These are phyloP conservation scores for Oryza longistaminata DNA, from an alignment of 176 grass and related monocot species.

Conservation along the genomic window DNA sequence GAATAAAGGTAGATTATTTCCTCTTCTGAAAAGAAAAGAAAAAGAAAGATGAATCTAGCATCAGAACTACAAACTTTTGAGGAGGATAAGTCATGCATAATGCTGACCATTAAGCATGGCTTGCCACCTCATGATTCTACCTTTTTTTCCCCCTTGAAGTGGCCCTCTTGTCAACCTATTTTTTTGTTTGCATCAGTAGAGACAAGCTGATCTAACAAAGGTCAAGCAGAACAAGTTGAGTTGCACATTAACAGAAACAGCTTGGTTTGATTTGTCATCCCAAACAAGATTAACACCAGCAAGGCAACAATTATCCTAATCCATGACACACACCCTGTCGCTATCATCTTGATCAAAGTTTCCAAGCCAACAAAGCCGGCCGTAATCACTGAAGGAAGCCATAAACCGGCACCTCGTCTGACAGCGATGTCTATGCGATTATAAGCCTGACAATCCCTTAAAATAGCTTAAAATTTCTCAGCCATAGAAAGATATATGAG, in stretches of 20 bases:
- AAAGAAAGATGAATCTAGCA: background rate
- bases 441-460: background rate
- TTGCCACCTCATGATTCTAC: conserved; percentile 1
- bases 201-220: background rate
- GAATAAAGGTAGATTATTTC: background rate
- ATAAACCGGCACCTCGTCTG: conserved; percentile 11
- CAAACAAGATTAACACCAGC: background rate
- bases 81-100: background rate
- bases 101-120: background rate
- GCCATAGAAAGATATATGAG: background rate
- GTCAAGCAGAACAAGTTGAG: conserved; percentile 8
- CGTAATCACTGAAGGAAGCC: conserved; percentile 28
- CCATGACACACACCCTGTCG: background rate
- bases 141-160: background rate
- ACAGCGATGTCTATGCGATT: background rate
- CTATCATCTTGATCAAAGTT: conserved; percentile 17
- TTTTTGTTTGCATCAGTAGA: background rate
- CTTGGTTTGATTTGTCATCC: background rate
- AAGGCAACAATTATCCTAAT: background rate
- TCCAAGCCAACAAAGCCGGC: conserved; percentile 14
- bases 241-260: background rate
- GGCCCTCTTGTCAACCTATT: background rate
- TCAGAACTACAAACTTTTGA: background rate
- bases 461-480: background rate
- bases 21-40: background rate